Base-by-base conservation (phyloP, 2,329 filamentous ascomycete species). In the Parascedosporium putredinis region DNA sequence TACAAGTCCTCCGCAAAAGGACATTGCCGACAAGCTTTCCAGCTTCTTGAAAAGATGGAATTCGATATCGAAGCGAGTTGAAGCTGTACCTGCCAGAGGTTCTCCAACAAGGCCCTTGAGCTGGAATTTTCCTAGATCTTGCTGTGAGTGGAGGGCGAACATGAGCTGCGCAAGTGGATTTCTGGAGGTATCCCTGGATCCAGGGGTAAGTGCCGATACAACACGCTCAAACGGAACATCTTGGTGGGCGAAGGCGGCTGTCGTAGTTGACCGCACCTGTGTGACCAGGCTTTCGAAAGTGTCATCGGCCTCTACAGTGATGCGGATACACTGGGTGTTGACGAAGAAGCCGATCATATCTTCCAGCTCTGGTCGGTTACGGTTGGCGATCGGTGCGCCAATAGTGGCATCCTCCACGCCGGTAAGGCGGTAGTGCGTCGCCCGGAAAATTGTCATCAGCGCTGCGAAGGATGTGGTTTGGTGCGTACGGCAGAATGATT, bases 391-490 rank as follows among this genome's bases (percentile, higher is more conserved):
- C 3, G 50, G 43, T 2, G 44, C 29, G 12, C 59, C 60, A 4
- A 62, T 54, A 0, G 51, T 54, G 1, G 57, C 55, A 43, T 62
- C 60, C 4, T 52, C 51, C 5, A 18, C 42, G 0, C 56, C 58
- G 0, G 58, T 62, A 2, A 62, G 54, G n/a, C 59, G 58, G 34
- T 55, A 62, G 23, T 62, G 60, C 0, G 60, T 50, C 0, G 54
- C 55, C 0, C 59, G 55, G 22, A 62, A 62, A 0, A 57, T 57
- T 3, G 60, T 49, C 0, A 61, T 43, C 0, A 62, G 55, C 0
- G 57, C 55, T 5, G 44, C 27, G 14, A 47, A 50, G 3, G 24
- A 23, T 2, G 51, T 52, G 12, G 40, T 34, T 7, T 45, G 27
- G 12, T 34, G 18, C 10, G 31, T 23, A 3, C 43, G 33, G 48